Conservation (phyloP, 2,329 filamentous ascomycete genomes). For the Pseudopithomyces maydicus region DNA sequence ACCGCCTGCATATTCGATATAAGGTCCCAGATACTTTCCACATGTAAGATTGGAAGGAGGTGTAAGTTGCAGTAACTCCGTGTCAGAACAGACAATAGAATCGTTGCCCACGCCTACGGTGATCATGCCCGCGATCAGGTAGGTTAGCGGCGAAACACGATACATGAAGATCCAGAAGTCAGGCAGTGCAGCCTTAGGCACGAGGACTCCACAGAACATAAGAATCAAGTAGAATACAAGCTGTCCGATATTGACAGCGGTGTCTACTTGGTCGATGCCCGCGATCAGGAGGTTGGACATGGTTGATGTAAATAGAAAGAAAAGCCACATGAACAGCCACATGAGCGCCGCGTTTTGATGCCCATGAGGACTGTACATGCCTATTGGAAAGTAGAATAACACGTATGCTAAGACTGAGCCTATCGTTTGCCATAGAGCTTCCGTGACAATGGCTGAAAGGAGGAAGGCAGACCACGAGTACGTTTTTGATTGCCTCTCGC, state of each 20-base stretch:
- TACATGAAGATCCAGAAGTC: constrained; percentile 83
- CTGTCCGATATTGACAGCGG: not conserved
- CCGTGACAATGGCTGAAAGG: not conserved
- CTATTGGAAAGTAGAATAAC: not conserved
- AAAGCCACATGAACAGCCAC: not conserved
- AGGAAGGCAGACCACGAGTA: not conserved
- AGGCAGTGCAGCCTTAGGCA: constrained; percentile 61
- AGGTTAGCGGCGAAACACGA: constrained; percentile 77
- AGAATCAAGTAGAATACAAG: too few relatives aligned
- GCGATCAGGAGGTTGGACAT: not conserved
- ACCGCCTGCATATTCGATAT: too few relatives aligned
- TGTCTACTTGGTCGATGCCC: not conserved
- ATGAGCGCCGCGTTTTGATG: not conserved
- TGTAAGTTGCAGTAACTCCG: not conserved
- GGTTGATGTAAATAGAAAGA: not conserved
- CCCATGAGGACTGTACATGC: not conserved
- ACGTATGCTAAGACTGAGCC: not conserved
- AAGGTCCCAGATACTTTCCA: too few relatives aligned
- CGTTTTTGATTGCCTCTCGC: not conserved
- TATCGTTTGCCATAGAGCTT: not conserved
- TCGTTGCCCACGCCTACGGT: not conserved
- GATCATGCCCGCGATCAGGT: constrained; percentile 40
- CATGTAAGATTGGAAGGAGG: too few relatives aligned
- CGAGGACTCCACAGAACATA: constrained; percentile 62
- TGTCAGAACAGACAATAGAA: not conserved